Evolutionary conservation across 1,284 basidiomycete genomes (phyloP), one percentile per base, ranked within the genome.

Genomic region (Meripilus lineatus): DNA sequence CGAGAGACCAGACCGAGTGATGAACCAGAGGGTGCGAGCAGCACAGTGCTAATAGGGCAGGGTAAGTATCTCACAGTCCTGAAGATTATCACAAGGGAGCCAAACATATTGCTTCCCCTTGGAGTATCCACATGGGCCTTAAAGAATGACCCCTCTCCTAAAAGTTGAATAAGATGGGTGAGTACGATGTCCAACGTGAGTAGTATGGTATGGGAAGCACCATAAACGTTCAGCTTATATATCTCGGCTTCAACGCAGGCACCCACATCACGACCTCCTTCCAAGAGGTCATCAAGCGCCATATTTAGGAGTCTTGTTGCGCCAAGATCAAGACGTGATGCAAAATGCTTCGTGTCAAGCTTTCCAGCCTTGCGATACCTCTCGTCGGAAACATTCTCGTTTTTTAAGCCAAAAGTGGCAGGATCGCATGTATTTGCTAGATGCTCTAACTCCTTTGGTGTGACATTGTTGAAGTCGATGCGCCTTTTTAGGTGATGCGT

Each of bases 51-150:
- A n/a, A n/a, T n/a, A n/a, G n/a, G n/a, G n/a, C n/a, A n/a, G n/a
- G n/a, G n/a, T n/a, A n/a, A n/a, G n/a, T n/a, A n/a, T n/a, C n/a
- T n/a, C n/a, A n/a, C n/a, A n/a, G n/a, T n/a, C n/a, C 65, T 63
- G 44, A 60, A 59, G 18, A 67, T 57, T 23, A 69, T 39, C 14
- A 71, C 61, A 7, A 70, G 62, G 10, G 68, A 69, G 17, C 63
- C 68, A 34, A 70, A 66, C 68, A 69, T 70, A 52, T 50, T 5
- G 58, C 58, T 6, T 65, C 67, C 25, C 17, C 38, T 26, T 5
- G 38, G 38, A 1, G 66, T 69, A 42, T 69, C 68, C 28, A 63
- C 56, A 50, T 68, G 67, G 1, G 63, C 39, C 38, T 68, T 67
- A 58, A 69, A 70, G 48, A 69, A 69, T 0, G 60, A 58, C 6